Evolutionary conservation across 768 basidiomycete genomes (phyloP), one percentile per base, ranked within the genome.

Genomic region (Mycena haematopus): DNA sequence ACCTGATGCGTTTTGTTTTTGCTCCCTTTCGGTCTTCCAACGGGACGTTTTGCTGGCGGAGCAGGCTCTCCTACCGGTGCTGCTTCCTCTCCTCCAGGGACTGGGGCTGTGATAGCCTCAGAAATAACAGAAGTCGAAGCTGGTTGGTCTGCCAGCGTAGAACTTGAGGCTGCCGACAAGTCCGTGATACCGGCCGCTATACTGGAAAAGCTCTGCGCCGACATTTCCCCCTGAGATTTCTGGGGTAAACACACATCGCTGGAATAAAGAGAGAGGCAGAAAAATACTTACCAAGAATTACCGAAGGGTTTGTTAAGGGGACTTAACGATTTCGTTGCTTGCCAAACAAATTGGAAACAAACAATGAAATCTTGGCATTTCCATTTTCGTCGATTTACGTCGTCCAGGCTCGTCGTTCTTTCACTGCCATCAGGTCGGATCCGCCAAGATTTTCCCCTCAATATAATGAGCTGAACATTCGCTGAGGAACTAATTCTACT

Each of bases 1-100:
- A 42, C 11, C 9, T 52, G 74, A 60, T 21, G 56, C n/a, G 56
- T 11, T 35, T 67, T 67, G 49, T 65, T 65, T 27, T 65, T 68
- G 56, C 63, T 62, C 9, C 67, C 67, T 38, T 60, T 65, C 27
- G 67, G 63, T 31, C 63, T 9, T 27, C 63, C 67, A 1, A 55
- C 47, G 2, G 47, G 46, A 36, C 64, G 60, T 38, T 62, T 65
- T 21, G 29, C 45, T 8, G 63, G 62, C 4, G 60, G 9, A 22
- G 60, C 29, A 2, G 36, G 24, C 0, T 40, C 58, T 17, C 49
- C 44, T 27, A 11, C 21, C 7, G 21, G 21, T 8, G 15, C 22
- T 13, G n/a, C 21, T 2, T 24, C 54, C 17, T 54, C 36, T 36
- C 17, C 21, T 4, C 11, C 47, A 19, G 58, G 46, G 49, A 21